Conservation (phyloP, 75 land plant genomes). For the Ceratopteris richardii region DNA sequence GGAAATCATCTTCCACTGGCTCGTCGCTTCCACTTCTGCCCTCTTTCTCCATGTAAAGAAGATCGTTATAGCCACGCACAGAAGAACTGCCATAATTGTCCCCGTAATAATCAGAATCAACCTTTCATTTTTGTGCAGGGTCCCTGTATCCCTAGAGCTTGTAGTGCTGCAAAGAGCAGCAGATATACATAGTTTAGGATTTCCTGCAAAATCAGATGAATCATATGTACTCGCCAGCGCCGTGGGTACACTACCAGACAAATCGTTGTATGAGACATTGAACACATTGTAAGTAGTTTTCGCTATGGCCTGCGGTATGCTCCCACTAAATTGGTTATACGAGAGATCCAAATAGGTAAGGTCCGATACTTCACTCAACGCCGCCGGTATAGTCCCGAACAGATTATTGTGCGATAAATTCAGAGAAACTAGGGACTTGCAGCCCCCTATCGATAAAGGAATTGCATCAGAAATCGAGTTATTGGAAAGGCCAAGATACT, state of each 20-base stretch:
- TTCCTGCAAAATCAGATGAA: conserved; percentile 11
- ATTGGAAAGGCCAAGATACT: conserved; percentile 61
- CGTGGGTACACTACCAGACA: conserved; percentile 45
- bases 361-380: conserved; percentile 48
- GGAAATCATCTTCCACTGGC: conserved; percentile 15
- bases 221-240: conserved; percentile 16
- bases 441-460: conserved; percentile 43
- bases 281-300: conserved; percentile 23
- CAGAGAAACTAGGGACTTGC: conserved; percentile 51
- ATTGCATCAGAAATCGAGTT: conserved; percentile 48
- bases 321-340: conserved; percentile 55
- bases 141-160: not conserved
- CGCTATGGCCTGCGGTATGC: conserved; percentile 47
- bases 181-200: conserved; percentile 8
- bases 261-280: conserved; percentile 52
- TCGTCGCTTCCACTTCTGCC: not conserved
- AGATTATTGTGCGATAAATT: conserved; percentile 60
- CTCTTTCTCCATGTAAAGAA: not conserved
- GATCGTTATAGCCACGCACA: not conserved
- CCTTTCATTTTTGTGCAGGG: not conserved
- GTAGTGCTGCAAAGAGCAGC: not conserved
- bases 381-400: conserved; percentile 48
- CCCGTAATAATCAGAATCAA: not conserved
- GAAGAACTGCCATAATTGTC: not conserved
- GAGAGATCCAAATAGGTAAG: conserved; percentile 72